Evolutionary conservation across 2,329 filamentous ascomycete genomes (phyloP), one percentile per base, ranked within the genome.

Genomic region (Nigrospora oryzae): DNA sequence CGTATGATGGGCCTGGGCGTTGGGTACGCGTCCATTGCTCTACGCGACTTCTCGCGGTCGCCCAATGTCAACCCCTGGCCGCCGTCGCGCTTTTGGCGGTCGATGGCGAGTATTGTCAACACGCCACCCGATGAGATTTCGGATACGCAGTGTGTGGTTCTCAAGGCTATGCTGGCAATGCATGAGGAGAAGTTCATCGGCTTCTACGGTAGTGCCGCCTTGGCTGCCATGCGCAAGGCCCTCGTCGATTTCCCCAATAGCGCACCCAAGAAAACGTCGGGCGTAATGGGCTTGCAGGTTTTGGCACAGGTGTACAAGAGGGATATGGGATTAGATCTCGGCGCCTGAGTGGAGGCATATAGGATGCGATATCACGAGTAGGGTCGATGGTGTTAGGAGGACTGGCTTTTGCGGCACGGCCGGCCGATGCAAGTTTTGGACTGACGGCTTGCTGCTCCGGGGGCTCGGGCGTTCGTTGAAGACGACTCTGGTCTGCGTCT

Each of bases 1-100:
- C 79, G 86, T 47, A 91, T 95, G 84, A 83, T 80, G 4, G 91
- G 89, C 0, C 71, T 96, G 1, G 89, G 82, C 1, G 84, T 86
- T 3, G 91, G 91, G 0, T 98, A 85, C 58, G 87, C 89, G 0
- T 81, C 90, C 1, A 73, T 97, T 34, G 81, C 88, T 1, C 71
- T 96, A 10, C 82, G 91, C 40, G 88, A 94, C 61, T 95, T 94
- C 58, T 79, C 78, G 50, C 83, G 78, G 51, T 78, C 82, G 2
- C 70, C 72, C 35, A 81, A 81, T 51, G 71, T 69, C 38, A 90
- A 90, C 53, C 89, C 84, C 0, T 93, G 79, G 64, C 89, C 84
- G 4, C 86, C 86, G 40, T 75, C 73, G 0, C 74, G 90, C 45
- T 97, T 93, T 69, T 98, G 93, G 93, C 75, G 72, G 34, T 75